Base-by-base conservation (phyloP, 176 grass and related monocot species). In the Luzula sylvatica region DNA sequence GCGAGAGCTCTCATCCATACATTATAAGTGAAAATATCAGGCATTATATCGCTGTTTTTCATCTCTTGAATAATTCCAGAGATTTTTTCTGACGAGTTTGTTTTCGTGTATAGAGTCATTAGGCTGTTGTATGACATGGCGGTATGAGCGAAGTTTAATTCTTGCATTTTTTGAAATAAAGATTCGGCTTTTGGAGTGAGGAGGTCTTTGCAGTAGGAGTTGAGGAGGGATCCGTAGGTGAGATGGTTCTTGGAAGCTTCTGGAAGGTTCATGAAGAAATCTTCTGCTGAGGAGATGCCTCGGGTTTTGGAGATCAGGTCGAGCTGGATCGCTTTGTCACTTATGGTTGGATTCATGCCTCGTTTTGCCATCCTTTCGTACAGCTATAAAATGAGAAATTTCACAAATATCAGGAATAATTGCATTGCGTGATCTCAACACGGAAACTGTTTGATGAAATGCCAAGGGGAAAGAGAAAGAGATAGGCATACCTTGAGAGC, bases 1-100 rank as follows among this genome's bases (percentile, higher is more conserved):
- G 84, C 77, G 65, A 96, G 74, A 13, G 84, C 61, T 27, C 92
- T 75, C 84, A 96, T 96, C 92, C 92, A 89, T 43, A 96, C 81
- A 77, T 96, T 96, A 45, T 82, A 89, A 42, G 92, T 96, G 43
- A 53, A 96, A 20, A 79, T 52, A 76, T 96, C 85, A 38, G 81
- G 92, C 50, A 76, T 55, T 13, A 89, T 71, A 77, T 89, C 84
- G 68, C 74, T 65, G 3, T 66, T 62, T 51, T 89, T 96, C 92
- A 96, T 86, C 47, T 82, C 81, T 55, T 86, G 85, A 68, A 96
- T 96, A 61, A 89, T 68, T 25, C 55, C 17, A 1, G 84, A 71
- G 41, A 96, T 68, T 68, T 77, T 89, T 24, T 82, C 81, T 29
- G 64, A 70, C 59, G 86, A 67, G 67, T 96, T 67, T 27, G 65